These are phyloP conservation scores for Dovyalis caffra DNA, from an alignment of 345 rosid species.

Conservation along the genomic window DNA sequence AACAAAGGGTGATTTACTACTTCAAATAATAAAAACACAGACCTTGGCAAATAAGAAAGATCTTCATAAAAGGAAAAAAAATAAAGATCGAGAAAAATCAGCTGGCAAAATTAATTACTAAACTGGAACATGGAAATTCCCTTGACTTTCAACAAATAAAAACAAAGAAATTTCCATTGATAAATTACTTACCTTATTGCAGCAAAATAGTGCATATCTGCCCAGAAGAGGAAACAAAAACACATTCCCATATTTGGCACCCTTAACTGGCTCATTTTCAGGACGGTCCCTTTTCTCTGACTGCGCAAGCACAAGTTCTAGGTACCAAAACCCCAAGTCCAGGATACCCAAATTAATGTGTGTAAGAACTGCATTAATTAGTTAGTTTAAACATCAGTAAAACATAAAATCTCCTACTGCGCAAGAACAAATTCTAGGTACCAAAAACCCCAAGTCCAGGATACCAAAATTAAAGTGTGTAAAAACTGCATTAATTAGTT, in stretches of 20 bases:
- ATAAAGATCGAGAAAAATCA: slow-evolving; percentile 17
- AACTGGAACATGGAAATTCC: slow-evolving; percentile 18
- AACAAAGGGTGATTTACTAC: background rate
- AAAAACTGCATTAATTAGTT: background rate
- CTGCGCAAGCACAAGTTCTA: background rate
- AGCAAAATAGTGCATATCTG: slow-evolving; percentile 13
- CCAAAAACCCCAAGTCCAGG: background rate
- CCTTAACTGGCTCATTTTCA: background rate
- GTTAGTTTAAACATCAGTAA: background rate
- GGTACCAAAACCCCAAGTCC: background rate
- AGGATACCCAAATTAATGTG: background rate
- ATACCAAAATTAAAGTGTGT: background rate
- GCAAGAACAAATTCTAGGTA: background rate
- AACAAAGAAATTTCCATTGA: background rate
- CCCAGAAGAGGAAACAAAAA: slow-evolving; percentile 28
- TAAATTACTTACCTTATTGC: slow-evolving; percentile 6
- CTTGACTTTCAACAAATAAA: background rate
- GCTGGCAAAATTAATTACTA: slow-evolving; percentile 10
- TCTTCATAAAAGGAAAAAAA: slow-evolving; percentile 8
- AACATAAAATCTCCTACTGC: background rate
- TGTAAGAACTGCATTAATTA: background rate
- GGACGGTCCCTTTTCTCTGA: background rate
- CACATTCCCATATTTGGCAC: slow-evolving; percentile 14
- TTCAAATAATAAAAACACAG: background rate
- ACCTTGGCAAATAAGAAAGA: slow-evolving; percentile 8